Conservation (phyloP, 768 basidiomycete species). For the Boletales sp. region DNA sequence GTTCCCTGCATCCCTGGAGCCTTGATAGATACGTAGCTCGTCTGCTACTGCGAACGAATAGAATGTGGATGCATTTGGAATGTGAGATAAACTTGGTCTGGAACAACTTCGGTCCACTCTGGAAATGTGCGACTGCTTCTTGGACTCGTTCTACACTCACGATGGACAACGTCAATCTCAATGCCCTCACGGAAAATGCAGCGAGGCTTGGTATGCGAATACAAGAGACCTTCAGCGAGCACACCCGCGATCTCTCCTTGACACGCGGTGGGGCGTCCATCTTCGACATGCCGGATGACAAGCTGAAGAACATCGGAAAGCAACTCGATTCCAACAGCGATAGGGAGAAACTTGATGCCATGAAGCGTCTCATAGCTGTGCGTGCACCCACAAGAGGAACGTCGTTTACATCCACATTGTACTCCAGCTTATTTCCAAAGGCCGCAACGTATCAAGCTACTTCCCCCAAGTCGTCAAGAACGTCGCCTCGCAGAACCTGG, state of each 20-base stretch:
- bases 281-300: constrained; percentile 76
- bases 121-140: too few species aligned
- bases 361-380: constrained; percentile 93
- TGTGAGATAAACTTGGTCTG: neutral
- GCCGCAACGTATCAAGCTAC: constrained; percentile 86
- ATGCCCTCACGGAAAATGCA: constrained; percentile 71
- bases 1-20: constrained; percentile 89
- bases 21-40: constrained; percentile 36
- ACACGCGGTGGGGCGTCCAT: constrained; percentile 50
- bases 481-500: constrained; percentile 87
- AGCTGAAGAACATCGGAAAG: constrained; percentile 74
- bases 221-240: constrained; percentile 80
- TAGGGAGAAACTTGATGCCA: constrained; percentile 87
- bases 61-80: neutral
- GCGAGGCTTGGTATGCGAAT: constrained; percentile 77
- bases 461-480: constrained; percentile 98
- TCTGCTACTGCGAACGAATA: neutral
- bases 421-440: constrained; percentile 83
- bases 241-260: constrained; percentile 67
- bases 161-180: constrained; percentile 35
- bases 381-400: constrained; percentile 27
- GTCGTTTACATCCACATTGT: neutral
- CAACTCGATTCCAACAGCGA: constrained; percentile 89
- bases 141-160: neutral
- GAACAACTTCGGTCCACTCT: too few species aligned